phyloP scores from a whole-genome alignment of 495 filamentous ascomycete species.

The Penicillium pancosmium region DNA sequence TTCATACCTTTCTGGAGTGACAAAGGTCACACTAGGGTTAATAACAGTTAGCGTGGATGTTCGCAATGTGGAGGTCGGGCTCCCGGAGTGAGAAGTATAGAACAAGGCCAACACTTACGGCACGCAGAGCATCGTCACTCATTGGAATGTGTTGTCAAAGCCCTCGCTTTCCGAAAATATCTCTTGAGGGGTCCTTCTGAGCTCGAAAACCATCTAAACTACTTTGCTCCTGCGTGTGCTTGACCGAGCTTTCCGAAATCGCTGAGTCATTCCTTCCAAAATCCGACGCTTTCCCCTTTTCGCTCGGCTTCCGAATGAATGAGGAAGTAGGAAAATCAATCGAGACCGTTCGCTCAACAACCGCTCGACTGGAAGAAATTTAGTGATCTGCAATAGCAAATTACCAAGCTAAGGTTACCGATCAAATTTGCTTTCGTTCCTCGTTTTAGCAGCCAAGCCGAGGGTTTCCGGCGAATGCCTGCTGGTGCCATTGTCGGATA shows the following conservation, averaged over 20 bases:
- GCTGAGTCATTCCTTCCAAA: neutral
- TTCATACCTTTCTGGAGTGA: constrained; percentile 29
- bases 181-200: neutral
- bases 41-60: constrained; percentile 1
- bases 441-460: too few relatives aligned
- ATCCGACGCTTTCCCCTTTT: constrained; percentile 7
- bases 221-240: neutral
- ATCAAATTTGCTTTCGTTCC: too few relatives aligned
- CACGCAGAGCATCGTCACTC: constrained; percentile 17
- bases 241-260: neutral
- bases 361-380: too few relatives aligned
- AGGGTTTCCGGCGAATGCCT: too few relatives aligned
- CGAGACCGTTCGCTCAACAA: neutral
- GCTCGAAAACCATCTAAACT: neutral
- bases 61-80: neutral
- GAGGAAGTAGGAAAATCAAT: neutral
- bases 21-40: constrained; percentile 25
- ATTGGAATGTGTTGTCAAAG: constrained; percentile 8
- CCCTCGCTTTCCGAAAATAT: neutral
- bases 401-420: too few relatives aligned
- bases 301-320: constrained; percentile 13
- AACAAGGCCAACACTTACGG: constrained; percentile 14
- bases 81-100: neutral
- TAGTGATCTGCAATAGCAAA: too few relatives aligned
- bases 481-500: too few relatives aligned